Base-by-base conservation (phyloP, 306 rosid species). In the Prunus fruticosa region DNA sequence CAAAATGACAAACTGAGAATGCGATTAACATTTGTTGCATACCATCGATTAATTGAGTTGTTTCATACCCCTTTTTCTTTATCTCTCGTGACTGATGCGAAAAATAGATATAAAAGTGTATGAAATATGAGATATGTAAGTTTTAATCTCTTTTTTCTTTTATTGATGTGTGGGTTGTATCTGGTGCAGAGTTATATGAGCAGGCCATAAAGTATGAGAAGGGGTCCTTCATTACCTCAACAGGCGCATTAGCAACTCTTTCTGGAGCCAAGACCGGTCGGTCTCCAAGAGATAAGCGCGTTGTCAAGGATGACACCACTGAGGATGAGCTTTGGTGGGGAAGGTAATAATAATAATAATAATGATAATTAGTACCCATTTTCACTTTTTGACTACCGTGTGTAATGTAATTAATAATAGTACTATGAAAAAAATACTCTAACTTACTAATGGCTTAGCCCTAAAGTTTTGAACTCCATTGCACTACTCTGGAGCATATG, bases 241-340 rank as follows among this genome's bases (percentile, higher is more conserved):
- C 79, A 0, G 97, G 98, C 30, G 98, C 98, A 12, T n/a, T 94
- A 79, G 98, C 97, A 23, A 94, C 98, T 2, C 98, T 94, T 28
- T 94, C 98, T 27, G 98, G 98, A 1, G 98, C 98, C 2, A 94
- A 94, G 81, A 94, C 98, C 0, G 98, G 98, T 66, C 96, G 98
- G 7, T 86, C 97, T 49, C 98, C 98, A 0, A 90, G 93, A 71
- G 98, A 94, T 77, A 91, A 90, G 63, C 97, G 98, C 27, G 93
- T 94, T 5, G 97, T 94, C 19, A 94, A 76, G 74, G 98, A 90
- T 68, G 87, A 80, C 1, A 78, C 74, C 58, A 87, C 96, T 1
- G 86, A 87, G 72, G 74, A 80, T 27, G 96, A 91, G 34, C 97
- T 94, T 63, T 94, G 98, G 98, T 94, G 97, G 98, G 98, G 98